Evolutionary conservation across 1,284 basidiomycete genomes (phyloP), one percentile per base, ranked within the genome.

Genomic region (Anthracocystis panici-leucophaei): DNA sequence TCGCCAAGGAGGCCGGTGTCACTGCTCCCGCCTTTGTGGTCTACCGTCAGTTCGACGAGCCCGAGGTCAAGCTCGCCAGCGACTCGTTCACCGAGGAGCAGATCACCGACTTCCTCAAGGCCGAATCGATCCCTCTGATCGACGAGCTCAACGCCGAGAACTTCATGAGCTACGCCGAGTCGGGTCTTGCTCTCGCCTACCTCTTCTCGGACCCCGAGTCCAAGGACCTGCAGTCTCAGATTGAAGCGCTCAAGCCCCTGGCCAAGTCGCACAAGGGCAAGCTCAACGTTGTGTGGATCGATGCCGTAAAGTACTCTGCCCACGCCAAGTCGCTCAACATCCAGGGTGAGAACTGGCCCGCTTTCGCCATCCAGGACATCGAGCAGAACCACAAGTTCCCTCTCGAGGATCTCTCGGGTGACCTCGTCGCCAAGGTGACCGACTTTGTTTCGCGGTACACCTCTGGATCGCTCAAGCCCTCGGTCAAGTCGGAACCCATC

Each of bases 231-330:
- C 89, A 92, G 25, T 87, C 88, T 49, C 87, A 92, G 62, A 88
- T 96, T 75, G 90, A 91, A 48, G 87, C 89, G 59, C 86, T 98
- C 80, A 90, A 89, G 80, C 90, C 93, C 2, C 85, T 96, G 61
- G 95, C 96, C 29, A 88, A 90, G 69, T 90, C 91, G 84, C 89
- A 90, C 89, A 94, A 93, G 87, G 90, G 91, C 83, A 92, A 93
- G 87, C 82, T 98, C 85, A 98, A 97, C 91, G 96, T 99, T 87
- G 96, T 99, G 77, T 97, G 92, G 92, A 99, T 99, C 82, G 97
- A 99, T 86, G 95, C 93, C 23, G 88, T 92, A 88, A 95, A 86
- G 87, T 99, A 95, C 83, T 91, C 90, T 82, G 94, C 97, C 83
- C 97, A 99, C 88, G 97, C 92, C 81, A 95, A 95, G 87, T 92